Conservation (phyloP, 768 basidiomycete species). For the Termitomyces sp. region DNA sequence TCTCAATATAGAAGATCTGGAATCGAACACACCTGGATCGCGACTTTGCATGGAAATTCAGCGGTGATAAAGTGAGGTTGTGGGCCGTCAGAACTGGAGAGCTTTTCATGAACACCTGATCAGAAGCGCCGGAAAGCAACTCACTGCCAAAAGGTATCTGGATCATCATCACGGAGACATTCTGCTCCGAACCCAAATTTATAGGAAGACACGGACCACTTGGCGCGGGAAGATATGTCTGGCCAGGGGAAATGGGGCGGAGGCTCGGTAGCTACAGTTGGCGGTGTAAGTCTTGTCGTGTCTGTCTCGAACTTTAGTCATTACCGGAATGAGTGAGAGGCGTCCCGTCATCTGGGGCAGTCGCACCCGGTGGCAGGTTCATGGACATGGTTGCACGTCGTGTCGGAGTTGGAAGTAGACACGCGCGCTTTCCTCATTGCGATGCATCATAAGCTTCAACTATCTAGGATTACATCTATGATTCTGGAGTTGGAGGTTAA, state of each 20-base stretch:
- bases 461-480: too few species aligned
- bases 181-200: constrained; percentile 97
- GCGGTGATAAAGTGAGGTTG: constrained; percentile 96
- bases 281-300: constrained; percentile 4
- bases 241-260: constrained; percentile 65
- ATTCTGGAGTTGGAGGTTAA: too few species aligned
- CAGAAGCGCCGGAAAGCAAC: constrained; percentile 23
- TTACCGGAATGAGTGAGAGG: constrained; percentile 33
- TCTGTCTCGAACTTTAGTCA: not conserved
- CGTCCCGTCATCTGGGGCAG: constrained; percentile 23
- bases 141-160: constrained; percentile 98
- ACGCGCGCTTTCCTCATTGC: too few species aligned
- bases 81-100: constrained; percentile 79
- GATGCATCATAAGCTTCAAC: too few species aligned
- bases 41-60: constrained; percentile 87
- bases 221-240: constrained; percentile 82
- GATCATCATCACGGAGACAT: constrained; percentile 82
- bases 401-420: not conserved
- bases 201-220: constrained; percentile 94
- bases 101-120: not conserved
- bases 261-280: constrained; percentile 29
- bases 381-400: constrained; percentile 14
- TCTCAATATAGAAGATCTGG: not conserved
- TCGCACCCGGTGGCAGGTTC: constrained; percentile 15
- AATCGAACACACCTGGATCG: constrained; percentile 63